Evolutionary conservation across 139 green algal genomes (phyloP), one percentile per base, ranked within the genome.

Genomic region (Ettlia oleoabundans): DNA sequence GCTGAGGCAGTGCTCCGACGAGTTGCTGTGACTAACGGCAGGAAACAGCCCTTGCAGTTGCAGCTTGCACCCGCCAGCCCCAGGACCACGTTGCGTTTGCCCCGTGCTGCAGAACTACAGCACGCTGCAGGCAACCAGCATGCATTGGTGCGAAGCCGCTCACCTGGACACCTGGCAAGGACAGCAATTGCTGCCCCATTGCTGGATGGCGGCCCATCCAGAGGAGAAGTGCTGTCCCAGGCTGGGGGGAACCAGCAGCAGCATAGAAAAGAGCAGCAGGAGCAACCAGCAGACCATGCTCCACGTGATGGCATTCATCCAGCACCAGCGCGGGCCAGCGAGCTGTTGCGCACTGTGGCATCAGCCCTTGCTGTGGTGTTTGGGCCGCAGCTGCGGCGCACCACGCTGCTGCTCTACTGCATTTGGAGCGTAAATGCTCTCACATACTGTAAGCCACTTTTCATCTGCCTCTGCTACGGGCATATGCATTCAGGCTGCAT

Each of bases 381-480:
- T 43, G 53, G 58, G 3, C 47, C 65, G 3, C 70, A 35, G 22
- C 70, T 92, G 79, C 71, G 82, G 15, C 73, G 78, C 33, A 92
- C 90, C 1, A 94, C 91, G 15, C 52, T 90, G 40, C 43, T 97
- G 42, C 84, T 97, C 41, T 89, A 88, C 75, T 78, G 90, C 63
- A 90, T 95, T 3, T 97, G 94, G 86, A 92, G 91, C 35, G 81
- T 80, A 32, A 91, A 91, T 52, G 91, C 93, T 0, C 84, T 96
- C 58, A 86, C 80, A 2, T 96, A 96, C 84, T 96, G 94, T 76
- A 90, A 92, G 35, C 26, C n/a, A n/a, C n/a, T n/a, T n/a, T n/a
- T n/a, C n/a, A n/a, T n/a, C n/a, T n/a, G n/a, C n/a, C n/a, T n/a
- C n/a, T n/a, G n/a, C n/a, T n/a, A n/a, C n/a, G n/a, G 93, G 33